Evolutionary conservation across 1,139 yeast species (phyloP), one percentile per base, ranked within the genome.

Genomic region (Eremothecium sinecaudum): DNA sequence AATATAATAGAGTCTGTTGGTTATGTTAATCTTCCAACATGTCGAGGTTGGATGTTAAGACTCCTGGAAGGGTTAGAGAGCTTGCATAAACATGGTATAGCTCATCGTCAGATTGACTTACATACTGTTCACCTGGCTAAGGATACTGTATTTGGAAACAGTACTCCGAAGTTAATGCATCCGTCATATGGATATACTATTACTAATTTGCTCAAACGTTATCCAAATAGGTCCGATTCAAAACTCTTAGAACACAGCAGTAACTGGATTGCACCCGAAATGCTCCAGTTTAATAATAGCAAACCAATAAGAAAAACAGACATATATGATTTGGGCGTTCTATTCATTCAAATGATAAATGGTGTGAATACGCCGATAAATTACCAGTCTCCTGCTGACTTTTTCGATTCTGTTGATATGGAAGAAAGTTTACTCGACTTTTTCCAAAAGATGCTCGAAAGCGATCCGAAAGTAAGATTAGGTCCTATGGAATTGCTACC

Each of bases 301-400:
- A 55, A 65, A 29, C 78, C 79, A 8, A 81, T 79, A 38, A 65
- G 83, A 28, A 83, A 84, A 51, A 77, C 95, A 0, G 98, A 92
- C 59, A 79, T 92, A 4, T 90, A 96, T 95, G 81, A 82, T 47
- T 62, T 87, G 32, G 98, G 96, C 3, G 83, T 82, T 0, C 58
- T 82, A 4, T 78, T 90, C 47, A 62, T 82, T 18, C 74, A 82
- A 42, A 68, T 84, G 49, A 72, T 86, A 53, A 63, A 76, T 28
- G 94, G 94, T 6, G 54, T 63, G n/a, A 67, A 69, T 16, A 59
- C 78, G 0, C 61, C 70, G 1, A 59, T 67, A 10, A 70, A 69
- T 8, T 82, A 63, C 47, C 58, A 65, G 9, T 64, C 73, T 2
- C 95, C 96, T 0, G 61, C 60, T 6, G 79, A 73, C 7, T 81